Base-by-base conservation (phyloP, 805 yeast species). In the Candida tibetensis region DNA sequence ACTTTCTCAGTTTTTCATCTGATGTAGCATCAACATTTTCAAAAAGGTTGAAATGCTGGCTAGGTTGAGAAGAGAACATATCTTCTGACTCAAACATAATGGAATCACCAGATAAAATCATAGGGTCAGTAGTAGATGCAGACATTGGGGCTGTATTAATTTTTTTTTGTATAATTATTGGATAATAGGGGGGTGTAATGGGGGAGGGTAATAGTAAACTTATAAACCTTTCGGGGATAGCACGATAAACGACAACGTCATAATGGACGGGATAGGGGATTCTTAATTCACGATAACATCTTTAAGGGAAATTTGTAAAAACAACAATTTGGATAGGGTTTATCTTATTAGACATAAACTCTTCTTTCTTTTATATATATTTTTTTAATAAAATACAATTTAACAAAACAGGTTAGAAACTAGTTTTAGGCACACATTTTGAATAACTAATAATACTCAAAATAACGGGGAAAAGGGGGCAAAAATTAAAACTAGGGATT, bases 341-440 rank as follows among this genome's bases (percentile, higher is more conserved):
- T 42, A 34, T 34, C 39, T 9, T 35, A 29, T 25, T 21, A 21
- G 25, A 21, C 25, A 35, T 39, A 39, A 39, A 35, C 37, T 25
- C 35, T 33, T 37, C 46, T 47, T 37, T 37, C n/a, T 43, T 43
- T 45, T 45, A 48, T 42, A 27, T 30, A 32, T 36, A 48, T 48
- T 49, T 46, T n/a, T 44, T 46, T 41, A 42, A 48, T 48, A 42
- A 42, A 47, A 41, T 45, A 49, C 51, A 47, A 37, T 48, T 47
- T 45, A 42, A 46, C 43, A 41, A 43, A 41, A 40, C 41, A 47
- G 47, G 54, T 59, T 21, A 7, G 25, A 21, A 21, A 21, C 25
- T 21, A 21, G 25, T 21, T 21, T 60, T 62, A 62, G 54, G 64
- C 64, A 60, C 66, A 62, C 69, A 63, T 63, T 49, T 47, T 56